Conservation (phyloP, 2,329 filamentous ascomycete species). For the Cladosporium sphaerospermum region DNA sequence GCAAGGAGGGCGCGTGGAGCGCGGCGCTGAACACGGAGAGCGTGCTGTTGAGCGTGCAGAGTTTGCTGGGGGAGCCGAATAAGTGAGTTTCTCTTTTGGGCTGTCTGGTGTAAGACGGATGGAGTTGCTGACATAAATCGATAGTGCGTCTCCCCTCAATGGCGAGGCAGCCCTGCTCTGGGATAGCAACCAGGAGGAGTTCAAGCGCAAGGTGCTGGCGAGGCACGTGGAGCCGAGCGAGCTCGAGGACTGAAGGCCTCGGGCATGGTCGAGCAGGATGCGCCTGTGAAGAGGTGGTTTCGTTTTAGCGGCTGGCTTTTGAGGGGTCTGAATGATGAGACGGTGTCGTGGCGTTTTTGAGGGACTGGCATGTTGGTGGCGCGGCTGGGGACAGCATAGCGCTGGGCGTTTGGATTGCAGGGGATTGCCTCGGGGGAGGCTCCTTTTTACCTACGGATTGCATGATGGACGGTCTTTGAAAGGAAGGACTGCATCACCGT, state of each 20-base stretch:
- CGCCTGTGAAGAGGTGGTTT: no score
- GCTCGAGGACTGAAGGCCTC: constrained; percentile 29
- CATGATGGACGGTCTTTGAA: no score
- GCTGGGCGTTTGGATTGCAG: not conserved
- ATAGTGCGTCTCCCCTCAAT: constrained; percentile 84
- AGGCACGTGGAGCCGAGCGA: constrained; percentile 53
- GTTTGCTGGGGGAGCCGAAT: constrained; percentile 91
- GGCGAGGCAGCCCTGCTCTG: constrained; percentile 94
- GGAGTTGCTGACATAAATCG: no score
- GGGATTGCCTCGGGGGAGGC: no score
- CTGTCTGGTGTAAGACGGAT: no score
- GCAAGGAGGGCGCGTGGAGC: constrained; percentile 77
- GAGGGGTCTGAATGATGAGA: no score
- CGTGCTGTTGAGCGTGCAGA: constrained; percentile 87
- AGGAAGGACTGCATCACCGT: no score
- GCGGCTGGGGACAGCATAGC: not conserved
- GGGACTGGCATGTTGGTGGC: not conserved
- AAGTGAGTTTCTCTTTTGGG: constrained; percentile 59
- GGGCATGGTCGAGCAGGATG: no score
- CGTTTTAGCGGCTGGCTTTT: no score
- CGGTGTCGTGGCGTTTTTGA: no score
- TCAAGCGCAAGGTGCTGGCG: constrained; percentile 67
- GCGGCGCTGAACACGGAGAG: constrained; percentile 95
- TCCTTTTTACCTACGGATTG: no score
- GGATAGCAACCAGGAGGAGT: constrained; percentile 82